These are phyloP conservation scores for Cinchona pubescens DNA, from an alignment of 257 asterid species.

Conservation along the genomic window DNA sequence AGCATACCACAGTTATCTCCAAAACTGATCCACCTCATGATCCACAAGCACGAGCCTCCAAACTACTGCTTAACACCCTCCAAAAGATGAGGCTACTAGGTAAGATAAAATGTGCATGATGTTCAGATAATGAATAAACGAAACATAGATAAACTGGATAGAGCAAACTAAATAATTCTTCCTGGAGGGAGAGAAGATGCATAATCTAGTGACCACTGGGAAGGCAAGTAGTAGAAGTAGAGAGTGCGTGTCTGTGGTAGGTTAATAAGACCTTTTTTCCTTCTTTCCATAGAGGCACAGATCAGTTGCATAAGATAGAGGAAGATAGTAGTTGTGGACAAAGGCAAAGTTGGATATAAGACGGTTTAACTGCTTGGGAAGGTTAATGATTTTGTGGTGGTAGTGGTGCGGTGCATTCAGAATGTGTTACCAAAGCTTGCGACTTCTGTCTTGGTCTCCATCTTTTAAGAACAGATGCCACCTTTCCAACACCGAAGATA, in stretches of 20 bases:
- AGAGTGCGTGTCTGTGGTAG: background rate
- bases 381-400: background rate
- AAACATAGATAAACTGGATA: background rate
- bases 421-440: background rate
- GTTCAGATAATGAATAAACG: background rate
- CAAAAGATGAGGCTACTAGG: background rate
- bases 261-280: background rate
- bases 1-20: background rate
- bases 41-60: background rate
- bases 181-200: background rate
- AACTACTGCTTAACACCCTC: background rate
- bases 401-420: background rate
- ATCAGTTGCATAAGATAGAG: background rate
- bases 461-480: background rate
- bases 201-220: background rate
- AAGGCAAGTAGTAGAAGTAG: background rate
- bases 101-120: background rate
- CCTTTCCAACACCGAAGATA: background rate
- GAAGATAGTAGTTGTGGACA: background rate
- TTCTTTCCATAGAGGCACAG: background rate
- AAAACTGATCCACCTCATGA: background rate
- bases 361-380: background rate
- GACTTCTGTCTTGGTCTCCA: background rate
- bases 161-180: background rate
- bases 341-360: background rate